Evolutionary conservation across 2,329 filamentous ascomycete species (phyloP), one percentile per base, ranked within the genome.

Genomic region (Venturiaceae sp.): DNA sequence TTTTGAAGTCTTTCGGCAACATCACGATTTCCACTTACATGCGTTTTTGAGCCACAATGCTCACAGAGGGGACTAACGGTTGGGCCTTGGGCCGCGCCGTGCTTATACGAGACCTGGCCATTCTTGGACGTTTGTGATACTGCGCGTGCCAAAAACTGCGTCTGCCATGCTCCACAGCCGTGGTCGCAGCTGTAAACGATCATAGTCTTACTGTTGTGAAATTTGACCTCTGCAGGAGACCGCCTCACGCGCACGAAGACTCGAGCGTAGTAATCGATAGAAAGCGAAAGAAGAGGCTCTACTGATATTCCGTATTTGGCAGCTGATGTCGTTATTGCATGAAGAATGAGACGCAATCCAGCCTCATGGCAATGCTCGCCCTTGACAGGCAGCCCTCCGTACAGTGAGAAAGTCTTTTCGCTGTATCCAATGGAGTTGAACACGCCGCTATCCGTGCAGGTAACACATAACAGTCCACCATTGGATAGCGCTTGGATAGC

Each of bases 361-460:
- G 83, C 91, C 74, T 99, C 94, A 65, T 99, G 94, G 26, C 87
- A 92, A 67, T 90, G 86, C 54, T 82, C 78, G 0, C 91, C 92
- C 73, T 95, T 96, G 61, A 92, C 75, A 0, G 94, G 90, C 16
- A 92, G 77, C 34, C 94, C 94, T 3, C 94, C 94, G 67, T 99
- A 99, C n/a, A 96, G 78, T 1, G 92, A 86, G 70, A 86, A 99
- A 3, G 90, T 84, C 77, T 99, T 99, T 71, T 99, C 94, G 1
- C 89, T 85, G 68, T 97, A 99, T 58, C 92, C 90, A 64, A 90
- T 88, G 0, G 92, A 96, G 1, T 92, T 92, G 81, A 92, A 99
- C 2, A 99, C 90, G 9, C 88, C 91, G 9, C 92, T 92, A 71
- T 99, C 94, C 0, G 94, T 99, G 73, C 94, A 99, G 1, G 94